Evolutionary conservation across 2,329 filamentous ascomycete species (phyloP).

Genomic region (Plectosphaerella cucumerina): DNA sequence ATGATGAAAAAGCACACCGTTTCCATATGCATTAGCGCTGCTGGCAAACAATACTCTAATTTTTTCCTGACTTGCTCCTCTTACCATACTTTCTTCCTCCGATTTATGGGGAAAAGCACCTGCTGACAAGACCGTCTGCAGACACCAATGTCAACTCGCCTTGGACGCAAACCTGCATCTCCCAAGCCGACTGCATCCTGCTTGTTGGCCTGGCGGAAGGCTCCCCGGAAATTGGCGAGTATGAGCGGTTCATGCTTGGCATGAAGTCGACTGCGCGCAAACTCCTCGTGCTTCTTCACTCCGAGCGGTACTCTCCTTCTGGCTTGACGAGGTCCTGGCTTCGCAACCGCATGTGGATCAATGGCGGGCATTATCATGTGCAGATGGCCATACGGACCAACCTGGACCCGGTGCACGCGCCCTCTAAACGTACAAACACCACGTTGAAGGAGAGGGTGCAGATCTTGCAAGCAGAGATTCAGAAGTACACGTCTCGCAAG

Average conservation of each 20-base stretch:
- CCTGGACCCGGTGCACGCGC: constrained; percentile 70
- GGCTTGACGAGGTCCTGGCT: constrained; percentile 88
- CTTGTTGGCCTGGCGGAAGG: constrained; percentile 88
- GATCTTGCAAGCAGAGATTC: constrained; percentile 91
- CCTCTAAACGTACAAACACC: constrained; percentile 73
- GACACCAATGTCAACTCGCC: constrained; percentile 96
- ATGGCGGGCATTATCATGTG: constrained; percentile 94
- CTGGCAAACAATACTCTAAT: constrained; percentile 59
- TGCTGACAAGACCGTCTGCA: constrained; percentile 21
- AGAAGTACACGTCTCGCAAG: constrained; percentile 94
- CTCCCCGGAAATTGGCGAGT: constrained; percentile 88
- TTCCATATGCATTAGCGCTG: constrained; percentile 49
- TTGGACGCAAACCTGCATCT: constrained; percentile 97
- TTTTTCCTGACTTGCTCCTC: constrained; percentile 54
- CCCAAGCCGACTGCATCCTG: constrained; percentile 93
- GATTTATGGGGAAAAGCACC: neutral
- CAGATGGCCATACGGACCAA: constrained; percentile 87
- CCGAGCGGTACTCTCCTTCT: constrained; percentile 80
- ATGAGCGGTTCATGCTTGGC: constrained; percentile 90
- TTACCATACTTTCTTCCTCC: constrained; percentile 5
- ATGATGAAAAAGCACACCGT: constrained; percentile 48
- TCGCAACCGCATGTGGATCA: constrained; percentile 93
- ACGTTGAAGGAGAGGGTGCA: constrained; percentile 91
- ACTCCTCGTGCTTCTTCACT: constrained; percentile 82
- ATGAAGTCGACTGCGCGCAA: constrained; percentile 97